Conservation (phyloP, 768 basidiomycete genomes). For the Kwoniella sp. region DNA sequence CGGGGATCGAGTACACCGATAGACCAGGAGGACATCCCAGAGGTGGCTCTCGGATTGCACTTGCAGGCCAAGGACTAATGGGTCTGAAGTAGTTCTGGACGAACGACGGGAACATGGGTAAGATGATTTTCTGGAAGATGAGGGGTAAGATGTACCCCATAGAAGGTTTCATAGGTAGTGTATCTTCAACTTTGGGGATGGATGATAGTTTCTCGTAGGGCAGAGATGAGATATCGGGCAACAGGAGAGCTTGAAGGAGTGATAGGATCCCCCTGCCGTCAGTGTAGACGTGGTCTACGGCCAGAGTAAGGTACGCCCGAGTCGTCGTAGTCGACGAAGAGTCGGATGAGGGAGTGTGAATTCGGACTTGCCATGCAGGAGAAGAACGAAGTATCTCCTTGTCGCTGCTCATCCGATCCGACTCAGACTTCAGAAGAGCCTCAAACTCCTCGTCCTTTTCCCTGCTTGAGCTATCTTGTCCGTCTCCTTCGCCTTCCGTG, state of each 20-base stretch:
- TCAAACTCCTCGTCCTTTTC: conserved; percentile 2
- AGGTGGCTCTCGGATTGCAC: background rate
- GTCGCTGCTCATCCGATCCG: background rate
- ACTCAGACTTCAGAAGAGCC: conserved; percentile 4
- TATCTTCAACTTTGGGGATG: conserved; percentile 11
- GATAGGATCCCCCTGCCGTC: conserved; percentile 20
- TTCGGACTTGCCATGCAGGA: conserved; percentile 21
- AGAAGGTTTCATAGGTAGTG: conserved; percentile 8
- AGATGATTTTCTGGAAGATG: conserved; percentile 15
- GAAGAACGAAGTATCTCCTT: background rate
- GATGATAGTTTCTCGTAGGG: conserved; percentile 19
- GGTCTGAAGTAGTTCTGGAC: conserved; percentile 17
- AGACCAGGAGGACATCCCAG: background rate
- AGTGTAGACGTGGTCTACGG: conserved; percentile 17
- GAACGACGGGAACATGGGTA: conserved; percentile 24
- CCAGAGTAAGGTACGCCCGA: conserved; percentile 19
- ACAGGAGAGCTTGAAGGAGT: conserved; percentile 8
- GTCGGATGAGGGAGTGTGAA: background rate
- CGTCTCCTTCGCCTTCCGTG: background rate
- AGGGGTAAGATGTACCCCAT: conserved; percentile 20
- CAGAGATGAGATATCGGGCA: conserved; percentile 20
- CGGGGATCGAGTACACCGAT: conserved; percentile 12
- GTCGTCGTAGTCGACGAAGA: background rate
- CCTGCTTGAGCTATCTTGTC: background rate
- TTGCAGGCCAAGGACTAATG: conserved; percentile 17